Evolutionary conservation across 2,329 filamentous ascomycete species (phyloP), one percentile per base, ranked within the genome.

Genomic region (Hypoxylon sp.): DNA sequence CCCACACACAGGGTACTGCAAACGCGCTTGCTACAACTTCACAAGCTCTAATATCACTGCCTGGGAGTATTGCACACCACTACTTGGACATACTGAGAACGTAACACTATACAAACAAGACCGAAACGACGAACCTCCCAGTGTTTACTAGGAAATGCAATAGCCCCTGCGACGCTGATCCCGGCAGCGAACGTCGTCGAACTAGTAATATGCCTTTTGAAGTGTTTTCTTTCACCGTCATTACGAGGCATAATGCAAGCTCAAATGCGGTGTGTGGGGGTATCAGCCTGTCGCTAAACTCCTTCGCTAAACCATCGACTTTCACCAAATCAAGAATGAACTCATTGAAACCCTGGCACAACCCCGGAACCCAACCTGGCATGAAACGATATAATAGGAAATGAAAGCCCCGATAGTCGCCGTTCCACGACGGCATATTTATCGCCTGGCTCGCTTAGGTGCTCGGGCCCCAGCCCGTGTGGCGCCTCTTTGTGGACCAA

Each of bases 211-310:
- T 70, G 66, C 63, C 63, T 65, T 63, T 66, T 59, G 53, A 67
- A 63, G 64, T 61, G 48, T 67, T 64, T 53, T 39, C 66, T 63
- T 57, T 53, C 54, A 51, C 69, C 63, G 52, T 68, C 47, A 50
- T 68, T 60, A 62, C 58, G 58, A 74, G 69, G 67, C 68, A 72
- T 73, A 65, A 74, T 71, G 59, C 66, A 71, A 66, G 70, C 67
- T 74, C 73, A 72, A 71, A 71, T 61, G 71, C 63, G 51, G 69
- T 66, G 63, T 65, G 64, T 73, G 75, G 75, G 75, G 75, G 75
- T 77, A 77, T 77, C 71, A 70, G 65, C 68, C 71, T 67, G 63
- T 74, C 66, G 71, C 73, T 71, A 69, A 76, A 76, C 74, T 75
- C 74, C 75, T 69, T 66, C 71, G 73, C 68, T 69, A 71, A 72